Evolutionary conservation across 1,284 basidiomycete genomes (phyloP).

Genomic region (Peniophora sp.): DNA sequence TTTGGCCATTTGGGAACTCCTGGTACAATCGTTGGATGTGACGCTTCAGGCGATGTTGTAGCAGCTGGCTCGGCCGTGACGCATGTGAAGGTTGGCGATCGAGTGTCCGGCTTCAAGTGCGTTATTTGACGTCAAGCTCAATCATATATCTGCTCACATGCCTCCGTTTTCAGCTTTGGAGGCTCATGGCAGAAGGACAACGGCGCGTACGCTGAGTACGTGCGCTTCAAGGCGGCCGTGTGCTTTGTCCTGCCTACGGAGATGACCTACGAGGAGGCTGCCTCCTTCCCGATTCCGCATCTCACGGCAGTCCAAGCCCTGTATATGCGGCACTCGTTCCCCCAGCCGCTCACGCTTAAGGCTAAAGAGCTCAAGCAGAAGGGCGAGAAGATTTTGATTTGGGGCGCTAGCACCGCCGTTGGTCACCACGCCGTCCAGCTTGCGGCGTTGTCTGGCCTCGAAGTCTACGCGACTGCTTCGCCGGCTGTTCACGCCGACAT

Average conservation of each 20-base stretch:
- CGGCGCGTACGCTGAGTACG: constrained; percentile 9
- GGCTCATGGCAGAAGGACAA: constrained; percentile 16
- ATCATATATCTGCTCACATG: not conserved
- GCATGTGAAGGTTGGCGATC: constrained; percentile 26
- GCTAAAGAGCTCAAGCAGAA: not conserved
- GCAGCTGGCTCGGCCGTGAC: constrained; percentile 19
- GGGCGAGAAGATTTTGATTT: constrained; percentile 20
- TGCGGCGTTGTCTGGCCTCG: constrained; percentile 22
- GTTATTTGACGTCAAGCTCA: constrained; percentile 9
- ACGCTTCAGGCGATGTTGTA: constrained; percentile 33
- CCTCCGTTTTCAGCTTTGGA: constrained; percentile 13
- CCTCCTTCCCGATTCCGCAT: constrained; percentile 3
- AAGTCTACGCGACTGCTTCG: constrained; percentile 28
- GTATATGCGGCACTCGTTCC: constrained; percentile 9
- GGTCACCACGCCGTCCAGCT: constrained; percentile 33
- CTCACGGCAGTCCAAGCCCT: constrained; percentile 12
- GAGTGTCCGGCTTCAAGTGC: constrained; percentile 30
- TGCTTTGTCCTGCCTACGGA: constrained; percentile 1
- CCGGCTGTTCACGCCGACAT: constrained; percentile 20
- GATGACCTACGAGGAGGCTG: constrained; percentile 8
- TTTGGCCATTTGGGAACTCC: not conserved
- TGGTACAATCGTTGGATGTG: constrained; percentile 25
- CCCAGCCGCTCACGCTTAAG: constrained; percentile 5
- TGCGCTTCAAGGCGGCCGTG: not conserved
- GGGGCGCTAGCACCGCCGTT: constrained; percentile 30